phyloP scores from a whole-genome alignment of 345 rosid species.

The Aurinia saxatilis region DNA sequence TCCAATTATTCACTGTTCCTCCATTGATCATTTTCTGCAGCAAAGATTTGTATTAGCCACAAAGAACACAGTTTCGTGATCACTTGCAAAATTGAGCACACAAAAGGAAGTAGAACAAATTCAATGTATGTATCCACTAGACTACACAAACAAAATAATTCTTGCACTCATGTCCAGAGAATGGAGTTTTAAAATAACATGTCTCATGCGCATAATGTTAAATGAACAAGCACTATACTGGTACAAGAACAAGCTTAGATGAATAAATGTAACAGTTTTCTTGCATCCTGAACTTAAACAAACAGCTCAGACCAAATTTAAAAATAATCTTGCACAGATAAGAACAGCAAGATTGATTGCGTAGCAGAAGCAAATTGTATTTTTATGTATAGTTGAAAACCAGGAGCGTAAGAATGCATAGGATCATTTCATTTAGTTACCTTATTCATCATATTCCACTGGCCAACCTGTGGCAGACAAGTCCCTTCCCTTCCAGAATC shows the following conservation, averaged over 20 bases:
- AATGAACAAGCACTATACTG: too few species aligned
- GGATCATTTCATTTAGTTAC: constrained; percentile 30
- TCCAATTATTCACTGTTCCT: constrained; percentile 82
- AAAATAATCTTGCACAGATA: too few species aligned
- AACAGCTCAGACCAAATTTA: too few species aligned
- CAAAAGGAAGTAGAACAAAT: neutral
- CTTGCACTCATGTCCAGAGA: neutral
- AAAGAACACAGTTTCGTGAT: neutral
- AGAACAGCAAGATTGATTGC: neutral
- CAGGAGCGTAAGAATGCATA: neutral
- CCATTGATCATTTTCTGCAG: constrained; percentile 99
- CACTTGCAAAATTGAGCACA: neutral
- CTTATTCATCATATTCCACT: constrained; percentile 99
- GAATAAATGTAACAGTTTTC: neutral
- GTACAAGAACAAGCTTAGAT: neutral
- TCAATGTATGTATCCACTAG: neutral
- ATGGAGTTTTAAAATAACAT: neutral
- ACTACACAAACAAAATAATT: neutral
- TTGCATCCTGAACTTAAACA: neutral
- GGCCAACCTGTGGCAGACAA: constrained; percentile 91
- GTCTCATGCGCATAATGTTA: neutral
- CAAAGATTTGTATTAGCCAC: neutral
- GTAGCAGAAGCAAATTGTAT: neutral
- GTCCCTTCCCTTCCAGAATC: constrained; percentile 84
- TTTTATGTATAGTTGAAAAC: neutral